Evolutionary conservation across 345 rosid genomes (phyloP).

Genomic region (Populus deltoides): DNA sequence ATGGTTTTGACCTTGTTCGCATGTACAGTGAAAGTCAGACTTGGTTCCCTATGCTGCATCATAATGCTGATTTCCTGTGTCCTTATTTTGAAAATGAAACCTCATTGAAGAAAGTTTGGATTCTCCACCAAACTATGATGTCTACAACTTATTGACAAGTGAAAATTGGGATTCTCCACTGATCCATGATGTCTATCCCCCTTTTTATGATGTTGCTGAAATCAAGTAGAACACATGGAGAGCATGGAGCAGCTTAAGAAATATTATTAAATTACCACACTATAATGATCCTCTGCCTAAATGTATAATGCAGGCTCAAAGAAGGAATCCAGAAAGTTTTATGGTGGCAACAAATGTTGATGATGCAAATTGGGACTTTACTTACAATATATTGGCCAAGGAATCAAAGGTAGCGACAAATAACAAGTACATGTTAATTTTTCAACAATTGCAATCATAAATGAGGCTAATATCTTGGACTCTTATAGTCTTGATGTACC

Average conservation of each 20-base stretch:
- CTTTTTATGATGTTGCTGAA: background rate
- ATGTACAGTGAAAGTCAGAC: background rate
- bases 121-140: background rate
- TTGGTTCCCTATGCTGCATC: background rate
- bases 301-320: background rate
- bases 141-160: background rate
- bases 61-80: background rate
- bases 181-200: background rate
- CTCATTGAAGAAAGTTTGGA: background rate
- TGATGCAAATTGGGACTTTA: background rate
- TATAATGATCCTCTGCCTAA: background rate
- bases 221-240: background rate
- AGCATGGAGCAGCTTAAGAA: background rate
- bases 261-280: background rate
- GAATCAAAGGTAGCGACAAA: background rate
- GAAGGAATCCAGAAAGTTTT: background rate
- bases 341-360: background rate
- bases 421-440: background rate
- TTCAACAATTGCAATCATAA: background rate
- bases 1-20: background rate
- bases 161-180: background rate
- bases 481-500: background rate
- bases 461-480: background rate
- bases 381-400: background rate
- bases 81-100: background rate